Evolutionary conservation across 345 rosid genomes (phyloP), one percentile per base, ranked within the genome.

Genomic region (Euphorbia pulcherrima): DNA sequence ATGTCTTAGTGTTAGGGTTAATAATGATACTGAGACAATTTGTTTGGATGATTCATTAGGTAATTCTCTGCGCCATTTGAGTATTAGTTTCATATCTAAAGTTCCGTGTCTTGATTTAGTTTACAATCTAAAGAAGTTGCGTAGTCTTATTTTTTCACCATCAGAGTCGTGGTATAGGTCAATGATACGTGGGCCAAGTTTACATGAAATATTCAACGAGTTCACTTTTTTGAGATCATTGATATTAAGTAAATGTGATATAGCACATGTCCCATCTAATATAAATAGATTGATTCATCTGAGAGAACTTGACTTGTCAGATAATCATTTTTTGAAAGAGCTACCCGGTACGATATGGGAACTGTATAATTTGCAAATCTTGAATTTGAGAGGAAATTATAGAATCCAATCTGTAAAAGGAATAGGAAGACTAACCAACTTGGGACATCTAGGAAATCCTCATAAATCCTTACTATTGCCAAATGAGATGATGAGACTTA

Each of bases 171-270:
- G n/a, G n/a, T n/a, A n/a, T n/a, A n/a, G n/a, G n/a, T n/a, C n/a
- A n/a, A n/a, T n/a, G n/a, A n/a, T n/a, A n/a, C n/a, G n/a, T n/a
- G n/a, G n/a, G 37, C 7, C 7, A 33, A 7, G 7, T 33, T 33
- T 29, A 29, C 40, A 10, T 0, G 18, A 58, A 14, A 4, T 29
- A 16, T 58, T 29, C 4, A 29, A 17, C 18, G 17, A 5, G 6
- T 18, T 58, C 39, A 58, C 62, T 58, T 58, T 12, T 29, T 29
- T 58, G 62, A 58, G 62, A 58, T 58, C 62, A 37, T 28, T 58
- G 7, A 58, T 0, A 16, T 29, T 58, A 20, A 9, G 62, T 6
- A 4, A 18, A 13, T 58, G 62, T 58, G 40, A 20, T 2, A 16
- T 58, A 17, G 10, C 0, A 11, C 21, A 58, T 29, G 30, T 58